Percentiles rank a stretch among this genome's conserved stretches.
These are phyloP conservation scores for Cunninghamia lanceolata DNA, from an alignment of 75 land plant species.

Conservation along the genomic window DNA sequence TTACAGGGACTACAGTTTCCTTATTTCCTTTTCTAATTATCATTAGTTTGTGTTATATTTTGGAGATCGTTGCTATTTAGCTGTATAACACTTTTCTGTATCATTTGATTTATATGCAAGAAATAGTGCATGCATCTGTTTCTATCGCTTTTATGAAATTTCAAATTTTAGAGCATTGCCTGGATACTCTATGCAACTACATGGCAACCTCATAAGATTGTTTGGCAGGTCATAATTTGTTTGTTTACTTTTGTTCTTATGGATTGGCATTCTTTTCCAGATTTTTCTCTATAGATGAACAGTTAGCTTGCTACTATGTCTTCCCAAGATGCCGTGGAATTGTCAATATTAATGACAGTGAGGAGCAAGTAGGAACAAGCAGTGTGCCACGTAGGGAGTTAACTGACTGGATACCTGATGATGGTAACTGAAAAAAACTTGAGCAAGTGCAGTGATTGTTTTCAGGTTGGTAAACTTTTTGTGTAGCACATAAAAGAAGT, in stretches of 20 bases:
- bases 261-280: conserved; percentile 24
- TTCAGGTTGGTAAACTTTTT: background rate
- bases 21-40: no score
- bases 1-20: background rate
- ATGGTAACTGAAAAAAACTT: background rate
- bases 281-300: conserved; percentile 85
- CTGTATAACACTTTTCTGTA: background rate
- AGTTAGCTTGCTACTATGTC: conserved; percentile 87
- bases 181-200: background rate
- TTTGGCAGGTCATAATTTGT: background rate
- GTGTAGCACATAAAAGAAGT: background rate
- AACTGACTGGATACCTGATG: conserved; percentile 36
- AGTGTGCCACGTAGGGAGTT: conserved; percentile 57
- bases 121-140: background rate
- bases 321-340: conserved; percentile 84
- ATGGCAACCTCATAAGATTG: background rate
- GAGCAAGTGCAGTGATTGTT: background rate
- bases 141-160: background rate
- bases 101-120: background rate
- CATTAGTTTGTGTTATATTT: background rate
- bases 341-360: conserved; percentile 81
- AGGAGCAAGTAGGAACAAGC: conserved; percentile 50
- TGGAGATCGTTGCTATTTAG: background rate
- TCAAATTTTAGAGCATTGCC: background rate
- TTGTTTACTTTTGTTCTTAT: background rate